Base-by-base conservation (phyloP, 768 basidiomycete species). In the Boletus subcaerulescens region DNA sequence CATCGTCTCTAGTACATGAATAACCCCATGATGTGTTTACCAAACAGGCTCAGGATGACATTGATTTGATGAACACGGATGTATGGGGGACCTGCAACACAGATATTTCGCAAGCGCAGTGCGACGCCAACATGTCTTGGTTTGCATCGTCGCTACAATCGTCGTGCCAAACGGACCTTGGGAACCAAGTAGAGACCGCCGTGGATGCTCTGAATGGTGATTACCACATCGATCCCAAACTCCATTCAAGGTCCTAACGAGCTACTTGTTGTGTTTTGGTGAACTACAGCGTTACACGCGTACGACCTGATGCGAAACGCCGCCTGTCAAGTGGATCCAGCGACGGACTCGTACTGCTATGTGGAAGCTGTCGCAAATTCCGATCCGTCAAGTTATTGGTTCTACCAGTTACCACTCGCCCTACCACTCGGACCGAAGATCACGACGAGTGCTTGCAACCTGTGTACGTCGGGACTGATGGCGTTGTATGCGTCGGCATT, bases 41-140 rank as follows among this genome's bases (percentile, higher is more conserved):
- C 33, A 59, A 68, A 68, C 74, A 91, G 88, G 84, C 85, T 35
- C 86, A 88, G 71, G 64, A 69, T 3, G 84, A 89, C 69, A 64
- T 82, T 39, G 79, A 82, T 2, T 66, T 78, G 35, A 75, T 91
- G 63, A 93, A 92, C 62, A 69, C 74, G 10, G 74, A 91, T 47
- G 64, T 93, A 8, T 90, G 89, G 85, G 89, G 88, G 3, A 90
- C 87, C 0, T 94, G 92, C 69, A 86, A 91, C 60, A 88, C 89
- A 7, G 71, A 66, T 15, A 63, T 70, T 1, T 63, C 67, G 3
- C 65, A 72, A 14, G 74, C 70, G 22, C 77, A 85, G 56, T 94
- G 91, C 61, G 60, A 71, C n/a, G 59, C 71, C 29, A 88, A 87
- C 59, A 90, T 94, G 84, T 76, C 63, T 7, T 82, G 80, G 77